These are phyloP conservation scores for Silene uniflora DNA, from an alignment of 148 eudicot genomes.

Conservation along the genomic window DNA sequence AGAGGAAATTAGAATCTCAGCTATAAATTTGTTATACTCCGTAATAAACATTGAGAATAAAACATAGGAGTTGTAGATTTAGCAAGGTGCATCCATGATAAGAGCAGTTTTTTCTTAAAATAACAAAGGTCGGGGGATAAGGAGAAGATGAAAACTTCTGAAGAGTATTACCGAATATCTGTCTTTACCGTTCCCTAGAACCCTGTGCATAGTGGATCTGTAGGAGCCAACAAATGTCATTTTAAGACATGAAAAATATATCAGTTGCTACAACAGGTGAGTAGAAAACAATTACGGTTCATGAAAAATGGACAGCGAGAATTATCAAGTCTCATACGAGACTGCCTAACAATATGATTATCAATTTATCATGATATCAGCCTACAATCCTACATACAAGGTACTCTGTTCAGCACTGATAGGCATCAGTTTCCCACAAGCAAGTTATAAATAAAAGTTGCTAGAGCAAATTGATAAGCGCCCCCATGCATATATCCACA, in stretches of 20 bases:
- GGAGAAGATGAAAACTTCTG: not conserved
- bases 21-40: not conserved
- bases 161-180: constrained; percentile 82
- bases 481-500: not conserved
- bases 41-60: not conserved
- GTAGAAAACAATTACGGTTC: not conserved
- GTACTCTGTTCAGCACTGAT: not conserved
- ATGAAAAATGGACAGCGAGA: not conserved
- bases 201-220: constrained; percentile 94
- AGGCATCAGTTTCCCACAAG: not conserved
- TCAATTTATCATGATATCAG: no score
- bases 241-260: not conserved
- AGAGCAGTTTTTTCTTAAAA: not conserved
- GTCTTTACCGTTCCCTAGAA: constrained; percentile 71
- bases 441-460: not conserved
- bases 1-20: no score
- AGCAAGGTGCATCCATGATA: not conserved
- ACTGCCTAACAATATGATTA: no score
- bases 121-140: not conserved
- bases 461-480: not conserved
- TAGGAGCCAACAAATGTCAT: constrained; percentile 22
- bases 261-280: not conserved
- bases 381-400: no score
- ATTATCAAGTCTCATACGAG: no score
- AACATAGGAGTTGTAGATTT: not conserved